A percentile compares a stretch with the other conserved stretches of the same genome.
Evolutionary conservation across 352 stramenopile genomes (phyloP).

Genomic region (Phytopythium helicoides): DNA sequence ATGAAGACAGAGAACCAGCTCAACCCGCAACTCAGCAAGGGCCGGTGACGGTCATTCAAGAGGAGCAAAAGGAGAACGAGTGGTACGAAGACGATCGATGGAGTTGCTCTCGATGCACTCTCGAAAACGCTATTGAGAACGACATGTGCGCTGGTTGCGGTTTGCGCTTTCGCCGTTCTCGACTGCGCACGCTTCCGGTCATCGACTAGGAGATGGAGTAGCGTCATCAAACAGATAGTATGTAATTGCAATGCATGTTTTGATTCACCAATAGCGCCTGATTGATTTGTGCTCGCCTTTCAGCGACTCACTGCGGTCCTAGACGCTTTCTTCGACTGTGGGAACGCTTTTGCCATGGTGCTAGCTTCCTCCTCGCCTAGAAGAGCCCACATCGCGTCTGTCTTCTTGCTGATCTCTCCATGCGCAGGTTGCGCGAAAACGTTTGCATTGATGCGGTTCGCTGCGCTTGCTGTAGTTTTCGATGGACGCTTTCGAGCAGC

Average conservation of each 20-base stretch:
- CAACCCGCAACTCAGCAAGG: background rate
- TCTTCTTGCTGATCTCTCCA: slow-evolving; percentile 35
- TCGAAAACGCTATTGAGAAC: slow-evolving; percentile 60
- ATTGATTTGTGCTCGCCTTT: no score
- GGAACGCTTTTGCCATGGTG: slow-evolving; percentile 24
- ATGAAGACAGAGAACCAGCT: slow-evolving; percentile 10
- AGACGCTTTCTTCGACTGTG: slow-evolving; percentile 6
- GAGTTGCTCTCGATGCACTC: slow-evolving; percentile 77
- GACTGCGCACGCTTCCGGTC: slow-evolving; percentile 31
- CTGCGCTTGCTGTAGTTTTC: slow-evolving; percentile 4
- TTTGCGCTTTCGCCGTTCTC: slow-evolving; percentile 60
- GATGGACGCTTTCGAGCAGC: slow-evolving; percentile 4
- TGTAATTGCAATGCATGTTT: background rate
- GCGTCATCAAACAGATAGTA: no score
- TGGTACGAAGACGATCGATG: slow-evolving; percentile 27
- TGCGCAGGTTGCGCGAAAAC: background rate
- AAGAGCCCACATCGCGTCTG: slow-evolving; percentile 30
- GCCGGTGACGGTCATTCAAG: slow-evolving; percentile 16
- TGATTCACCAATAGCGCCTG: no score
- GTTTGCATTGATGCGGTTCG: background rate
- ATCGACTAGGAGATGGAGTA: slow-evolving; percentile 47
- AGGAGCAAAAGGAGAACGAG: slow-evolving; percentile 47
- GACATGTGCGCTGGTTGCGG: slow-evolving; percentile 68
- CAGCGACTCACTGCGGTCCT: background rate
- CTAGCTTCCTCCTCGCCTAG: slow-evolving; percentile 24